Base-by-base conservation (phyloP, 2,329 filamentous ascomycete species). In the Exophiala calicioides region DNA sequence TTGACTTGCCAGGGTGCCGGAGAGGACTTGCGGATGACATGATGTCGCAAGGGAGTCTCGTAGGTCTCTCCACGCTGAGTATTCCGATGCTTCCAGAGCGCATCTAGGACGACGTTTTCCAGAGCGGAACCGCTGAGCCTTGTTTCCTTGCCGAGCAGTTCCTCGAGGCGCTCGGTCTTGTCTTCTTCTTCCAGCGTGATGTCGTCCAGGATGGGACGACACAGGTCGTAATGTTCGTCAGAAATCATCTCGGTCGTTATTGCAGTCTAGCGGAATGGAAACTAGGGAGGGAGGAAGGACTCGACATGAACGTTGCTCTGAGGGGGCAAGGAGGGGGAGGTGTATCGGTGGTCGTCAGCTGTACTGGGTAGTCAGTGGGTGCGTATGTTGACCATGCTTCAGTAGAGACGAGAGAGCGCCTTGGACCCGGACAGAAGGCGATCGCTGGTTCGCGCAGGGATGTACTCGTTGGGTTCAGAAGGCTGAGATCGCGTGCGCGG, bases 211-310 rank as follows among this genome's bases (percentile, higher is more conserved):
- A 96, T 81, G 41, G 89, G 88, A 65, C 94, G 81, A 68, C 90
- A 95, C 62, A 93, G 80, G 61, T 96, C 90, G 74, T 94, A 95
- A 45, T 91, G 83, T 60, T 90, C 84, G 76, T 97, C 91, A 61
- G 90, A 88, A 54, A 95, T 84, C 91, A 97, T 96, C 65, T 45
- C 48, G 52, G 48, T 50, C 48, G 52, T 55, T 48, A 52, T 36
- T 10, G 29, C 29, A 30, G 35, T 46, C 37, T 44, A 35, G 15
- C 6, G 42, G 37, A 16, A 27, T 27, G 35, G 7, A 30, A 23
- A 40, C 18, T 13, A 20, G 21, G 16, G 21, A 20, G n/a, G 21
- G 8, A 15, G 33, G 27, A 12, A 21, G 26, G 29, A 16, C 31
- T 47, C 39, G 37, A 44, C 43, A 47, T 50, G 43, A 50, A 47